phyloP scores from a whole-genome alignment of 2,329 filamentous ascomycete genomes.

The Magnaporthales sp. region DNA sequence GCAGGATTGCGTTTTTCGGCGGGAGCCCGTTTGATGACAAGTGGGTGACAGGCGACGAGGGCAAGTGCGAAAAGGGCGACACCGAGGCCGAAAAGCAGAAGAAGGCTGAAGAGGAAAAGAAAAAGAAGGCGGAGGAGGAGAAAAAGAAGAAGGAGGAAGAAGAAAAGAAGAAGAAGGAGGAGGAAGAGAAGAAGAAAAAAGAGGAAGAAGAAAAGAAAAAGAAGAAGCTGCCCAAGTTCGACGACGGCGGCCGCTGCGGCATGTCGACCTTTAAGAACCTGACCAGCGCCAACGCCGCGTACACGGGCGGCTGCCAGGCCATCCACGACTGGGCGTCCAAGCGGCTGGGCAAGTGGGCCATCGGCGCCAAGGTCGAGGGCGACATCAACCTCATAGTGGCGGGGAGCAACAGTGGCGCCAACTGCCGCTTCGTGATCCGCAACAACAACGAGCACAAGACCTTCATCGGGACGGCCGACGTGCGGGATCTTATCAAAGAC shows the following conservation, averaged over 20 bases:
- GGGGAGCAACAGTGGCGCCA: constrained; percentile 2
- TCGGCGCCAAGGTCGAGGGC: neutral
- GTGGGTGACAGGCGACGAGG: neutral
- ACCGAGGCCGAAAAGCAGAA: neutral
- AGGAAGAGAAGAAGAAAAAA: neutral
- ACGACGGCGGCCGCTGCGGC: neutral
- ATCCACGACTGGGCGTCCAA: neutral
- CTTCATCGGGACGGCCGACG: neutral
- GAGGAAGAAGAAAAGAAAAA: neutral
- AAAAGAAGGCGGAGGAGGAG: neutral
- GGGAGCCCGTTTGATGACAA: neutral
- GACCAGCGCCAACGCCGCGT: neutral
- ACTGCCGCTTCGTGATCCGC: neutral
- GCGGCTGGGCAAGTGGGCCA: neutral
- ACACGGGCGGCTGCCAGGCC: constrained; percentile 2
- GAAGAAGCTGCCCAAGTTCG: neutral
- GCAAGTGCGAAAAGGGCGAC: neutral
- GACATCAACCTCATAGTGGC: constrained; percentile 1
- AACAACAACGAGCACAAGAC: neutral
- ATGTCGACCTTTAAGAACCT: neutral
- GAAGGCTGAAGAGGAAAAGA: neutral
- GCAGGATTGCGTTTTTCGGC: neutral
- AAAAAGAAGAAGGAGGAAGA: neutral
- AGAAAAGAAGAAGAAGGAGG: neutral
- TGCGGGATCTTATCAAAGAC: neutral